Base-by-base conservation (phyloP, 1,139 yeast genomes). In the Hansenula sp. region DNA sequence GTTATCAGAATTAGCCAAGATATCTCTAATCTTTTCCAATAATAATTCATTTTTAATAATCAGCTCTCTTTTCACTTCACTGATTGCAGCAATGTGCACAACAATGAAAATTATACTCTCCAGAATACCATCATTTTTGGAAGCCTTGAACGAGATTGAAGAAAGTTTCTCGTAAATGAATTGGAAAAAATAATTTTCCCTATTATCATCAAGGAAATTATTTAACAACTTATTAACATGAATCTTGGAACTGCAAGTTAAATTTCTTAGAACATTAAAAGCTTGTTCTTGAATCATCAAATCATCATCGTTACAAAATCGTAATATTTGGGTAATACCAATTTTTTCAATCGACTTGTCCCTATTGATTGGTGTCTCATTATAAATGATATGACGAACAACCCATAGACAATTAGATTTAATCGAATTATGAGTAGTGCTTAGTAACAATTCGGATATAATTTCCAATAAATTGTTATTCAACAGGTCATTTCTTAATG, bases 221-320 rank as follows among this genome's bases (percentile, higher is more conserved):
- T 57, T 59, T 39, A 75, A 56, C 11, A 76, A 51, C 29, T 60
- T 53, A 37, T 66, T 66, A 2, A 76, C 69, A 45, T 79, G 77
- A 34, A 68, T 66, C 19, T 76, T 66, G 3, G 85, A 75, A n/a
- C 81, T 77, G 29, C 89, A 80, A 0, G 90, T 76, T 38, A 84
- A 63, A 56, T 89, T 89, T 44, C 96, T 66, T 38, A 89, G 57
- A n/a, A 86, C 74, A 49, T 81, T 87, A 56, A 88, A 77, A 14
- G 81, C 73, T 52, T 78, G 82, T 37, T 80, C 82, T 43, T 82
- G 81, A 21, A 87, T 72, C 38, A 75, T 71, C 44, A 76, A 55
- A 37, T 70, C 70, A 7, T 68, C 57, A 48, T 73, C 73, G 44
- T 73, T 64, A 41, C 81, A 71, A 34, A 72, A 64, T 36, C 71